Conservation (phyloP, 495 filamentous ascomycete genomes). For the Annulohypoxylon maeteangense region DNA sequence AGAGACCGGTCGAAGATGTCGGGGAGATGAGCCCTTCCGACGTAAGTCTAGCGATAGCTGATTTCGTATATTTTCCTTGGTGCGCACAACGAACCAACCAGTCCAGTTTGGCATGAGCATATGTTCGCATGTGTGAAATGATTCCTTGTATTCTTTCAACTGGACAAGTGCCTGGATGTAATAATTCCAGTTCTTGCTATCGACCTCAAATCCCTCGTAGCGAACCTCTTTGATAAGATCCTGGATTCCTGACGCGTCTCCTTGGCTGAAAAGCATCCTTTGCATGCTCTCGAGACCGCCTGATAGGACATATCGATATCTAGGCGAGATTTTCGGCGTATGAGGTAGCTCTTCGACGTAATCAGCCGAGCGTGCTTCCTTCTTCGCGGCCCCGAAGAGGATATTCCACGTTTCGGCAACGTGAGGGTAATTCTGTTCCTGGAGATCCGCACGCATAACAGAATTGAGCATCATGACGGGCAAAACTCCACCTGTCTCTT, state of each 20-base stretch:
- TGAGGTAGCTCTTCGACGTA: conserved; percentile 23
- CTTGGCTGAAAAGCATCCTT: conserved; percentile 60
- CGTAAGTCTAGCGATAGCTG: conserved; percentile 51
- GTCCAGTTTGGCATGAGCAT: conserved; percentile 79
- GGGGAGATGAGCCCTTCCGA: conserved; percentile 45
- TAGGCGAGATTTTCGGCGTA: conserved; percentile 57
- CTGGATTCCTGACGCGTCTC: conserved; percentile 59
- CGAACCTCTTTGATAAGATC: conserved; percentile 62
- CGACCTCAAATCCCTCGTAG: conserved; percentile 71
- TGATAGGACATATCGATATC: conserved; percentile 68
- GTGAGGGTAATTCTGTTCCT: conserved; percentile 64
- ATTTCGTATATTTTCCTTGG: conserved; percentile 25
- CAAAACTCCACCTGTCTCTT: conserved; percentile 42
- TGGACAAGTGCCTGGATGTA: conserved; percentile 64
- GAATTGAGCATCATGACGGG: conserved; percentile 70
- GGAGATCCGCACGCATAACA: conserved; percentile 71
- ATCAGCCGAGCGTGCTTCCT: conserved; percentile 53
- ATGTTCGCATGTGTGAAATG: conserved; percentile 75
- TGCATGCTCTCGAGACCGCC: conserved; percentile 70
- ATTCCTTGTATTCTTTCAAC: conserved; percentile 54
- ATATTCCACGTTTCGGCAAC: conserved; percentile 75
- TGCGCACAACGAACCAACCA: conserved; percentile 66
- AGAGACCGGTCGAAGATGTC: conserved; percentile 50
- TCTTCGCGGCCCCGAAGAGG: conserved; percentile 62
- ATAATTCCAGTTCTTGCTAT: conserved; percentile 70